Conservation (phyloP, 73 alveolate species). For the Blepharisma stoltei region DNA sequence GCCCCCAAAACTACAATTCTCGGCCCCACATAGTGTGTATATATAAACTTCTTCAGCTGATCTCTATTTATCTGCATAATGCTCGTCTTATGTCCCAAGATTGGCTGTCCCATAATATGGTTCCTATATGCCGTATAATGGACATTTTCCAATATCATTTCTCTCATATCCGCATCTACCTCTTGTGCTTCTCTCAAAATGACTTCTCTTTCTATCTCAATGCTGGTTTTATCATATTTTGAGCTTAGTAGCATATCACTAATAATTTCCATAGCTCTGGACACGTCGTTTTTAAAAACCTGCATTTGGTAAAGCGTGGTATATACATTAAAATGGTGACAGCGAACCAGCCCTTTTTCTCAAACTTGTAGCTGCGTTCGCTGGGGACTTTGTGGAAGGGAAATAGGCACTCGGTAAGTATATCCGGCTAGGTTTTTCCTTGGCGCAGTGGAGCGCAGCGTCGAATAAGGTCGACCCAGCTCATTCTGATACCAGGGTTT, state of each 20-base stretch:
- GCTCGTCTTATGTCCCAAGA: constrained; percentile 75
- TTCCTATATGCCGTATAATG: constrained; percentile 62
- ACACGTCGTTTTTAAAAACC: constrained; percentile 51
- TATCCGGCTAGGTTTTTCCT: no score
- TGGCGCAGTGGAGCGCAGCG: no score
- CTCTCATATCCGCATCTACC: constrained; percentile 25
- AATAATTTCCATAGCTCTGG: constrained; percentile 65
- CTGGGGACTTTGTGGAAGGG: no score
- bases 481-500: no score
- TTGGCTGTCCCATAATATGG: constrained; percentile 87
- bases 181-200: constrained; percentile 72
- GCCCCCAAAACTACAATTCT: constrained; percentile 82
- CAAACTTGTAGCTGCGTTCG: no score
- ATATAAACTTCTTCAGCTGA: constrained; percentile 69
- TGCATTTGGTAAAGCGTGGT: constrained; percentile 80
- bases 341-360: no score
- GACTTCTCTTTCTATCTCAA: constrained; percentile 79
- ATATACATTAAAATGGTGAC: no score
- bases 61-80: constrained; percentile 68
- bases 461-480: no score
- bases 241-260: constrained; percentile 82
- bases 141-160: constrained; percentile 51
- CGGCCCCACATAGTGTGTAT: constrained; percentile 71
- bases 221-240: constrained; percentile 51
- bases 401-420: no score